Base-by-base conservation (phyloP, 1,284 basidiomycete genomes). In the Apiotrichum domesticum region DNA sequence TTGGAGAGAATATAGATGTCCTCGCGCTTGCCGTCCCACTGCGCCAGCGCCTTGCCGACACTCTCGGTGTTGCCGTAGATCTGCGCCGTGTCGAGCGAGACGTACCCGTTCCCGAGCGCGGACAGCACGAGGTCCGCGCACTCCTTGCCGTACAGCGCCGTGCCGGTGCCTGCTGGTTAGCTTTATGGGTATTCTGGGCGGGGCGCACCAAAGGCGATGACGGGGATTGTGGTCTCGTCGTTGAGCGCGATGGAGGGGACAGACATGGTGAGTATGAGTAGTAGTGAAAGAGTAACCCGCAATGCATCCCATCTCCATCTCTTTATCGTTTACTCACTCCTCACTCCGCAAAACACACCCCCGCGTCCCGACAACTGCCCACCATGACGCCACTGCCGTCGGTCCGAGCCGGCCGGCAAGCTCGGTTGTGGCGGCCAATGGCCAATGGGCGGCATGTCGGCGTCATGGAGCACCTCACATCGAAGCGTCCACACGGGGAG, bases 1-100 rank as follows among this genome's bases (percentile, higher is more conserved):
- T 80, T 82, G 32, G 79, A 80, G 2, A 83, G 80, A n/a, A 85
- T 65, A 63, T 74, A 85, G 10, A 85, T 67, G 55, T 83, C 77
- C 53, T 75, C 71, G 52, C 83, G 70, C 14, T 79, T 77, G 35
- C 81, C 70, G 7, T 76, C 77, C 50, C 78, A 80, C 29, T 76
- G 75, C 35, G 79, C 75, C 43, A 85, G 75, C 1, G 81, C 84
- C 39, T 72, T 66, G 2, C 83, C 82, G 21, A 84, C 80, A 48
- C 73, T 68, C 54, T 76, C 73, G 63, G 81, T 80, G 64, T 83
- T 83, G 8, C 46, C 63, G 58, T 78, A 77, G 56, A 67, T 56
- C 63, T 74, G 61, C 2, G 72, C 73, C 11, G 61, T 63, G 50
- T 74, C 71, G 33, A 73, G 52, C 50, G 70, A 68, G 13, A 44